Evolutionary conservation across 257 asterid species (phyloP), one percentile per base, ranked within the genome.

Genomic region (Solanum infundibuliforme): DNA sequence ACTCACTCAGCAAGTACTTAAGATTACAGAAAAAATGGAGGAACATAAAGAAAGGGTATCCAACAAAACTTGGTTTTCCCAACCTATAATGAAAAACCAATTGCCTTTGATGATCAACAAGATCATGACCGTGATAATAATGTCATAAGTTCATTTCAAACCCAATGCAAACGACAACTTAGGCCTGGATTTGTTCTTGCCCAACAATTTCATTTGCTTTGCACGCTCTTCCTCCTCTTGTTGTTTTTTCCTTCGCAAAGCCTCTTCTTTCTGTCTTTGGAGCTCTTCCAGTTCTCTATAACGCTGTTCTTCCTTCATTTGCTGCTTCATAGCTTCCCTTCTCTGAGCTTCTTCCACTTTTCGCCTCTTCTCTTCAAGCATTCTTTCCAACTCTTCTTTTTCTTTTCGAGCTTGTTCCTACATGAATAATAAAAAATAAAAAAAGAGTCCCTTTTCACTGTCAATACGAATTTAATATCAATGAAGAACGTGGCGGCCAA

Each of bases 171-270:
- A 97, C 0, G 99, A 95, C 87, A 96, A 36, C 92, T 96, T 97
- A 0, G 99, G 99, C 65, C 99, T 94, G 32, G 99, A 94, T 66
- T 97, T 97, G 89, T 97, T 95, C 97, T 97, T 97, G 71, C 99
- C 99, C 91, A 95, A 90, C 90, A 96, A 62, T 92, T 93, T 94
- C 91, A 96, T 94, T 90, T 94, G 99, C 85, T 97, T 97, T 2
- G 97, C 93, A 27, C 95, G 92, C 91, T 96, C 99, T 93, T 97
- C 99, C 86, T 96, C 99, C 89, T 98, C 99, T 87, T 94, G 93
- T 87, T 93, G 96, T 86, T 93, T 97, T 76, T 95, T 96, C 90
- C 92, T 94, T 41, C 94, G 90, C 91, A 96, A 34, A 29, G 98
- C 98, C 92, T 95, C 99, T 89, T 98, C 99, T 74, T 94, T 96